Evolutionary conservation across 345 rosid species (phyloP), one percentile per base, ranked within the genome.

Genomic region (Fremontodendron californicum): DNA sequence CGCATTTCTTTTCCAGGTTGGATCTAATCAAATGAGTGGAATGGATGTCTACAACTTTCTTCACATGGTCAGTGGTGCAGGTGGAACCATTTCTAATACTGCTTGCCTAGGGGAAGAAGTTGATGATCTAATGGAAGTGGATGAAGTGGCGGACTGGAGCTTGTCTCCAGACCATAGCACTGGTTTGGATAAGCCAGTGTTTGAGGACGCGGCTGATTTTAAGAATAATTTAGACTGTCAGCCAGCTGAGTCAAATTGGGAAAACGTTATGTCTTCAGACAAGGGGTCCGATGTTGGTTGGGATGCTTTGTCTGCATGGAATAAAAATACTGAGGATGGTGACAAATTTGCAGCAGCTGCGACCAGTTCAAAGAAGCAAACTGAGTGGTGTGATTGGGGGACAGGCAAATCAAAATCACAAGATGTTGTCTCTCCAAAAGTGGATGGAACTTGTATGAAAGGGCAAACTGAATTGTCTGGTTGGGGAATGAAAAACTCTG

Each of bases 21-120:
- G 79, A 51, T 84, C 81, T 10, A 83, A 83, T 80, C 84, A 77
- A 49, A 87, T 81, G 69, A 85, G 75, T 5, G 84, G 78, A 69
- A 77, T 82, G 10, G 94, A 96, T 79, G 91, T 91, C 19, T 96
- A 88, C 77, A 80, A 85, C 79, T 90, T 96, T 78, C 92, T 96
- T 27, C 88, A 88, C 57, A 90, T 92, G 94, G 89, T 93, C 71
- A 86, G 89, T 77, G 60, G 82, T 15, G 71, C 71, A 57, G 70
- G 78, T 46, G 84, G 71, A 75, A 82, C 48, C 74, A 88, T 81
- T 67, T 58, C 48, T 12, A 75, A 68, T 71, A 81, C 93, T 73
- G 93, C 84, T 70, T 95, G 94, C 78, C 88, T 92, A 31, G 99
- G 99, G 5, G 83, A 73, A 15, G 99, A 95, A 61, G 86, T 91